Percentiles rank a stretch among this genome's conserved stretches.
Conservation (phyloP, 2,329 filamentous ascomycete species). For the Zymoseptoria ardabiliae region DNA sequence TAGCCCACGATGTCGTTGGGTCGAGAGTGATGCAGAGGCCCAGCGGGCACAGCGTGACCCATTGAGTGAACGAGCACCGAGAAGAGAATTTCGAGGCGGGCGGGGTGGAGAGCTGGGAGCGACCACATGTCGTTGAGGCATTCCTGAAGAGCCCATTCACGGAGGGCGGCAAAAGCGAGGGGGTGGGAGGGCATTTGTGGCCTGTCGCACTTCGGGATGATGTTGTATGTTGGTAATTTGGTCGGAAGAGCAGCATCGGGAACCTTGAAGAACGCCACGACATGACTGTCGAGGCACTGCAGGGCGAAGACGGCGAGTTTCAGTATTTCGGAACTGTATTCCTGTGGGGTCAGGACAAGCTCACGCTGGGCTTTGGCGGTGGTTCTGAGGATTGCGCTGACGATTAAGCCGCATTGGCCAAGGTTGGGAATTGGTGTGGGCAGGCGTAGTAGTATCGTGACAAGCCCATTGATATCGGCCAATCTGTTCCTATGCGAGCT, state of each 20-base stretch:
- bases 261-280: background rate
- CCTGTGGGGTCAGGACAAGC: background rate
- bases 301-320: background rate
- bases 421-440: no score
- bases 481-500: no score
- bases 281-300: background rate
- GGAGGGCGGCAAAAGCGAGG: background rate
- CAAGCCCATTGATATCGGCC: no score
- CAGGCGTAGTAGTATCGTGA: no score
- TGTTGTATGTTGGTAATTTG: background rate
- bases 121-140: background rate
- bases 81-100: background rate
- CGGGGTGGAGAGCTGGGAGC: background rate
- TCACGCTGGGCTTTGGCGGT: no score
- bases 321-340: background rate
- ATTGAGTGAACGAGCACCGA: background rate
- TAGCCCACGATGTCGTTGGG: background rate
- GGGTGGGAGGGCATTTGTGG: background rate
- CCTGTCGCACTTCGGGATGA: background rate
- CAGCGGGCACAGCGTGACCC: background rate
- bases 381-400: no score
- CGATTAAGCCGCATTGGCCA: no score
- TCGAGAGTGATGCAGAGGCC: background rate
- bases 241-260: background rate
- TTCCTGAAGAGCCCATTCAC: background rate